Base-by-base conservation (phyloP, 257 asterid genomes). In the Fraxinus cuspidata region DNA sequence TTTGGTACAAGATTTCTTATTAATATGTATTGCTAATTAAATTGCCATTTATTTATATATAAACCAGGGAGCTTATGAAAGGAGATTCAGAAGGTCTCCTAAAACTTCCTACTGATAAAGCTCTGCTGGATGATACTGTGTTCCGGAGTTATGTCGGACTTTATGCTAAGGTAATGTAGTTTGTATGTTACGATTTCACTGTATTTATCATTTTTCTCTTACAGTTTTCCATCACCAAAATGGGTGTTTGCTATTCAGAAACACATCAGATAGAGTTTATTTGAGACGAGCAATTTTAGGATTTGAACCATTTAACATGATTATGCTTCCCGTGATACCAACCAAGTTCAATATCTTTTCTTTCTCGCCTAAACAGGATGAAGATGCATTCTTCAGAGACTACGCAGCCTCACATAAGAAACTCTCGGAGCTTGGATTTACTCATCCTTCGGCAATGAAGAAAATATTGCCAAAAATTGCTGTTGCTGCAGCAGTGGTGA, bases 381-480 rank as follows among this genome's bases (percentile, higher is more conserved):
- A 95, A 85, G 99, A 95, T 71, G 89, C 90, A 74, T 93, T 95
- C 89, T 89, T 92, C 84, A 87, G 72, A 82, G 98, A 95, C 79
- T 92, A 95, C 38, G 96, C 96, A 0, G 89, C 64, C 4, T 93
- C 97, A 32, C 98, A 95, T 85, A 93, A 95, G 81, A 92, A 88
- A 73, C 94, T 95, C n/a, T 92, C 98, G 1, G 98, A 95, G 80
- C 89, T 95, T 32, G 97, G 97, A 42, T 92, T 95, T 68, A 70
- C 73, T 66, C 86, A 85, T 8, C 86, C 90, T 31, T 78, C 81
- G 0, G 70, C 81, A 23, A 3, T 76, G 11, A 86, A 79, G 76
- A 89, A 83, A 80, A 75, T 82, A 2, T 63, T 78, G n/a, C 71
- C 80, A 8, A 86, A 85, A 35, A 79, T 84, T 78, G 91, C 84